These are phyloP conservation scores for Candida orba DNA, from an alignment of 805 yeast species.

Conservation along the genomic window DNA sequence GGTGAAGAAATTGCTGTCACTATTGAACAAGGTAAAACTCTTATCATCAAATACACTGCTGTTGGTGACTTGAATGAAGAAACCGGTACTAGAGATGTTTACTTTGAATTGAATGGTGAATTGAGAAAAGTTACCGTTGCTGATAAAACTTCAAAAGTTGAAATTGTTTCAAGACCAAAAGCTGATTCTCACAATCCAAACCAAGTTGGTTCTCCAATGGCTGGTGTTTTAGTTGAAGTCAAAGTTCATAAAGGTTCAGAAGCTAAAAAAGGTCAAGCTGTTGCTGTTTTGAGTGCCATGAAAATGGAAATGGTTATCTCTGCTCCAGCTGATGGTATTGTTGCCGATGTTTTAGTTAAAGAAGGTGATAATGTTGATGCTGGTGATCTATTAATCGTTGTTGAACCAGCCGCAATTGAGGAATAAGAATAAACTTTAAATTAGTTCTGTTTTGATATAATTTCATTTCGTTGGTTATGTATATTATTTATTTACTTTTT, in stretches of 20 bases:
- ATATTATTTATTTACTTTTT: neutral
- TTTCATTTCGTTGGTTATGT: neutral
- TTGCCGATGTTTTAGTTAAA: constrained; percentile 67
- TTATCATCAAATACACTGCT: constrained; percentile 87
- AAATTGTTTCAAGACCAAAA: constrained; percentile 80
- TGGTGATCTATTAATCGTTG: constrained; percentile 71
- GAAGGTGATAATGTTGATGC: constrained; percentile 97
- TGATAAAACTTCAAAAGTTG: constrained; percentile 82
- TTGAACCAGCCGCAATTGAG: constrained; percentile 25
- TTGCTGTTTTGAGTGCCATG: constrained; percentile 94
- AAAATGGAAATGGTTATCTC: constrained; percentile 99
- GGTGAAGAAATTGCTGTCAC: constrained; percentile 86
- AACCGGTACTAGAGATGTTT: constrained; percentile 92
- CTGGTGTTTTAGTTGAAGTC: constrained; percentile 95
- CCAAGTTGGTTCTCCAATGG: constrained; percentile 98
- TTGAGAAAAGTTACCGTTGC: constrained; percentile 90
- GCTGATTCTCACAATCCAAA: constrained; percentile 82
- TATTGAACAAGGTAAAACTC: constrained; percentile 90
- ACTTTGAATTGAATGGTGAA: constrained; percentile 97
- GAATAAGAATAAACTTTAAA: neutral
- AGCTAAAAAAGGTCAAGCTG: constrained; percentile 93
- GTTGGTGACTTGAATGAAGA: constrained; percentile 79
- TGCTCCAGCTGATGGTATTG: constrained; percentile 83
- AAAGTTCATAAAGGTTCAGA: constrained; percentile 82
- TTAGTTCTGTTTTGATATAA: neutral